Conservation (phyloP, 768 basidiomycete genomes). For the Pisolithus tinctorius region DNA sequence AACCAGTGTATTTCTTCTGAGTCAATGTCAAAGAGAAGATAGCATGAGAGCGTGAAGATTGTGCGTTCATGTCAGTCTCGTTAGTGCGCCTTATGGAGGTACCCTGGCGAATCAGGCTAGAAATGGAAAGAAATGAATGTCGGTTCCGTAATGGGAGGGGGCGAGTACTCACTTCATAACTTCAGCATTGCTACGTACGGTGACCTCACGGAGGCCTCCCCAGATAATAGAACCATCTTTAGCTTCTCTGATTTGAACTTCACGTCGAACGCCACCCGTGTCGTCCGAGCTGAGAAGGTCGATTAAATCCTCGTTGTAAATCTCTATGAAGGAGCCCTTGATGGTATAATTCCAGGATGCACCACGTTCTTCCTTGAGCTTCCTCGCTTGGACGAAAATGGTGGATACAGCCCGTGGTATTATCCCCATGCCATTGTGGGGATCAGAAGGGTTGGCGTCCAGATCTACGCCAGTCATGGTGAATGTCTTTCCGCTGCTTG, state of each 20-base stretch:
- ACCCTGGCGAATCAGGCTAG: conserved; percentile 81
- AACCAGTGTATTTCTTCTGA: conserved; percentile 81
- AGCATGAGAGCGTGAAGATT: conserved; percentile 96
- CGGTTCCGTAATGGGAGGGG: conserved; percentile 2
- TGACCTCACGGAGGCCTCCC: conserved; percentile 90
- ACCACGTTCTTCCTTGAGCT: conserved; percentile 70
- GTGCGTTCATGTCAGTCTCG: conserved; percentile 98
- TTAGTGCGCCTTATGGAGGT: conserved; percentile 89
- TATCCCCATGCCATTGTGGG: conserved; percentile 85
- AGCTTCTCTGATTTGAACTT: conserved; percentile 95
- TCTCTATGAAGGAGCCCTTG: conserved; percentile 93
- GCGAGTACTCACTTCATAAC: conserved; percentile 78
- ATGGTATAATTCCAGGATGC: conserved; percentile 70
- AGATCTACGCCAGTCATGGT: conserved; percentile 97
- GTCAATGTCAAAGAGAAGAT: conserved; percentile 95
- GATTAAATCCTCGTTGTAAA: conserved; percentile 98
- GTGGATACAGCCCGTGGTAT: conserved; percentile 89
- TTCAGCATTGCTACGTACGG: conserved; percentile 74
- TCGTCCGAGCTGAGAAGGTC: conserved; percentile 83
- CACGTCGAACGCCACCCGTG: conserved; percentile 56
- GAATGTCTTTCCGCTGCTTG: conserved; percentile 41
- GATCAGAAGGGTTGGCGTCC: conserved; percentile 78
- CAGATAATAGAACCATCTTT: conserved; percentile 96
- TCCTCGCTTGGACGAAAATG: conserved; percentile 75
- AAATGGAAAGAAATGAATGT: conserved; percentile 17